phyloP scores from a whole-genome alignment of 805 yeast genomes.

The Wickerhamomyces tratensis region DNA sequence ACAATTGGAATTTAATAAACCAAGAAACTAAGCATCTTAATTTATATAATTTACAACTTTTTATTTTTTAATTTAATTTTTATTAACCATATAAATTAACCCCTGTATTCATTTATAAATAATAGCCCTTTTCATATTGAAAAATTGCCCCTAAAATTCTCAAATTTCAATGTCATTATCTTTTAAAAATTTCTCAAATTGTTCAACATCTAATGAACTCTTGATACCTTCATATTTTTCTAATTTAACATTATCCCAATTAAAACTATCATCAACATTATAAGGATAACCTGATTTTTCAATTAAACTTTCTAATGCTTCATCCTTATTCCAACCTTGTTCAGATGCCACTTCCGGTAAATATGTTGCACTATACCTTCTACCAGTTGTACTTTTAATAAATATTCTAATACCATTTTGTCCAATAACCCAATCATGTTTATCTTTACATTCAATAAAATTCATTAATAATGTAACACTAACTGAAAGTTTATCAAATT shows the following conservation, averaged over 20 bases:
- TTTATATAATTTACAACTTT: neutral
- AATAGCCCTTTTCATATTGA: neutral
- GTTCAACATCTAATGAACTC: conserved; percentile 28
- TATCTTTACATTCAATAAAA: conserved; percentile 41
- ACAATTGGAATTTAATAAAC: conserved; percentile 31
- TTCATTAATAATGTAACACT: conserved; percentile 57
- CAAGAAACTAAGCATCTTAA: conserved; percentile 5
- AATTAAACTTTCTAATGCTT: conserved; percentile 64
- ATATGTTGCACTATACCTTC: conserved; percentile 62
- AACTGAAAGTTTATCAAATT: conserved; percentile 39
- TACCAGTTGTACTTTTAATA: conserved; percentile 20
- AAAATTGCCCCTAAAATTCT: conserved; percentile 3
- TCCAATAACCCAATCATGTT: conserved; percentile 75
- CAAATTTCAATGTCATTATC: no score
- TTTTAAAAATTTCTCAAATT: conserved; percentile 16
- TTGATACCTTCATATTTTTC: conserved; percentile 50
- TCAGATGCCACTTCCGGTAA: conserved; percentile 87
- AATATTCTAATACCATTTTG: conserved; percentile 72
- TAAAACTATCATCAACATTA: conserved; percentile 17
- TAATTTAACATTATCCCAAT: conserved; percentile 30
- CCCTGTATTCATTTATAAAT: no score
- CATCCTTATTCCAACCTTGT: conserved; percentile 68
- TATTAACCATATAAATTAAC: no score
- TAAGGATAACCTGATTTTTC: conserved; percentile 52
- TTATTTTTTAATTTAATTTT: neutral